Base-by-base conservation (phyloP, 2,329 filamentous ascomycete genomes). In the Fusarium sp. region DNA sequence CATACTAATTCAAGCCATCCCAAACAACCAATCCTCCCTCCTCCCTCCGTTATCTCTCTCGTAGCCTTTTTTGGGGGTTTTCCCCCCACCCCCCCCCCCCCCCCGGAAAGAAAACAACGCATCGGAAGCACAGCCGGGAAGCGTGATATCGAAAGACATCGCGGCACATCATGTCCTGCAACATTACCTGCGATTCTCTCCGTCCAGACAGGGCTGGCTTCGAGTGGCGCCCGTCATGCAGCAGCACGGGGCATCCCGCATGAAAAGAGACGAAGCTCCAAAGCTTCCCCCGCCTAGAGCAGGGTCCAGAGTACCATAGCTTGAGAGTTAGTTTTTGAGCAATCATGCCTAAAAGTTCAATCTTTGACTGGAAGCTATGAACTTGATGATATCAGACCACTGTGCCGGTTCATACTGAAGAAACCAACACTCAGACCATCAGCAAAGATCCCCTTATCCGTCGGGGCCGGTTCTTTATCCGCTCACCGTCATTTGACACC, bases 401-500 rank as follows among this genome's bases (percentile, higher is more conserved):
- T 38, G 27, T 13, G 33, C 41, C n/a, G 26, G 37, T 38, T 40
- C 27, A 49, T 38, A 35, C 20, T 17, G 26, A 55, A 56, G 26
- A 55, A 56, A 54, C 20, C 52, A 67, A 49, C 58, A 64, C 60
- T 67, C 17, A 53, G 27, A 54, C 17, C 49, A 45, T 41, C 26
- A 35, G 13, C 11, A 53, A 59, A 42, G 20, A 46, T 48, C 46
- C 46, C 38, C 38, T 61, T 50, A 62, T 67, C 64, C 64, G 56
- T 11, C 45, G 49, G 52, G 30, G 35, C 66, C 33, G 53, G 45
- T 44, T 71, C 41, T 54, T 64, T 56, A 54, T 58, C 63, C 46
- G 52, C 71, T 73, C 73, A 76, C 73, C 73, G 73, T 75, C 69
- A 75, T 75, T 75, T 75, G 61, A 65, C 67, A 71, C 59, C 67